Conservation (phyloP, 352 stramenopile species). For the Pythium chondricola region DNA sequence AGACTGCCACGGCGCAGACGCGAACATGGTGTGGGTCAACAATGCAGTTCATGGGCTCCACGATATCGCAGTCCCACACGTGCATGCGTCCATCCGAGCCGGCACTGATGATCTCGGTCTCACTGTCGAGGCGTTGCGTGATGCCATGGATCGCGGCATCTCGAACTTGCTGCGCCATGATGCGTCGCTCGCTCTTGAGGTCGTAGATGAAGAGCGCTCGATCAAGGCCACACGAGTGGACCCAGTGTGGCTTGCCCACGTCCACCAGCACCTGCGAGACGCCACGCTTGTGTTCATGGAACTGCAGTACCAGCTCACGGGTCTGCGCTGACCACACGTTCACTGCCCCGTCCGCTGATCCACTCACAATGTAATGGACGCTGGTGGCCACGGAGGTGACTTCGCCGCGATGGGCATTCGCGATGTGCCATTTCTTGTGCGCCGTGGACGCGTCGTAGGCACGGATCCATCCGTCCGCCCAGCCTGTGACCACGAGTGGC, state of each 20-base stretch:
- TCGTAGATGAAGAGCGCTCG: slow-evolving; percentile 90
- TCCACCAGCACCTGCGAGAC: slow-evolving; percentile 82
- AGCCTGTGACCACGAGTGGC: slow-evolving; percentile 48
- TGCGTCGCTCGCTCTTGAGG: slow-evolving; percentile 74
- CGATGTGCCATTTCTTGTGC: slow-evolving; percentile 79
- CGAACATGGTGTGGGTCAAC: slow-evolving; percentile 36
- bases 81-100: slow-evolving; percentile 77
- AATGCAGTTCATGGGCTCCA: slow-evolving; percentile 61
- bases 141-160: slow-evolving; percentile 75
- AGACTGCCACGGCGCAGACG: slow-evolving; percentile 42
- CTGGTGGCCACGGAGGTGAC: slow-evolving; percentile 70
- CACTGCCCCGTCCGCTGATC: slow-evolving; percentile 78
- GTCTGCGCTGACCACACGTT: slow-evolving; percentile 84
- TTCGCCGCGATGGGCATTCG: slow-evolving; percentile 78
- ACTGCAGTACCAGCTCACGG: slow-evolving; percentile 86
- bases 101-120: slow-evolving; percentile 88
- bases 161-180: slow-evolving; percentile 78
- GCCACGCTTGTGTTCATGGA: slow-evolving; percentile 84
- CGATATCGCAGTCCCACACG: slow-evolving; percentile 89
- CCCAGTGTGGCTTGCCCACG: slow-evolving; percentile 58
- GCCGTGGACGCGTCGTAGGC: slow-evolving; percentile 43
- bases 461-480: slow-evolving; percentile 71
- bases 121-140: slow-evolving; percentile 82
- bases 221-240: slow-evolving; percentile 86
- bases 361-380: slow-evolving; percentile 72